Conservation (phyloP, 306 rosid genomes). For the Alnus glutinosa region DNA sequence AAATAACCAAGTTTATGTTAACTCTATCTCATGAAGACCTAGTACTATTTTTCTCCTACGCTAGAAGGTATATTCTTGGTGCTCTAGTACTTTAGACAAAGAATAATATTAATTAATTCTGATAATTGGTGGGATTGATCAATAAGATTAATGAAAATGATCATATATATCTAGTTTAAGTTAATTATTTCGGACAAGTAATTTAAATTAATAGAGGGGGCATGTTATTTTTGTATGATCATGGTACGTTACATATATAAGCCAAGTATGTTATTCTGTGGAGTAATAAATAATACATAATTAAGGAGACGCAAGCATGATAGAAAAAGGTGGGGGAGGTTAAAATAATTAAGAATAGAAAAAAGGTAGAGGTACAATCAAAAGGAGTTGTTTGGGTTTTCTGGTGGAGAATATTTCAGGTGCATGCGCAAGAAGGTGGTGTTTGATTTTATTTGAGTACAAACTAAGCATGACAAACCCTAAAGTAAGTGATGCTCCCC, state of each 20-base stretch:
- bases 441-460: conserved; percentile 69
- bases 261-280: conserved; percentile 72
- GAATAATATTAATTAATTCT: too few relatives aligned
- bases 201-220: too few relatives aligned
- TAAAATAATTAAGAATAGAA: conserved; percentile 40
- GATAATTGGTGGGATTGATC: too few relatives aligned
- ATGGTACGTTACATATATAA: conserved; percentile 48
- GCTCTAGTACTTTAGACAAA: too few relatives aligned
- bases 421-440: conserved; percentile 75
- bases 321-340: conserved; percentile 44
- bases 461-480: conserved; percentile 95
- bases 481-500: conserved; percentile 88
- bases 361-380: conserved; percentile 53
- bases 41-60: too few relatives aligned
- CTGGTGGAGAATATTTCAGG: conserved; percentile 80
- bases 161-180: too few relatives aligned
- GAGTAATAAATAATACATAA: conserved; percentile 13
- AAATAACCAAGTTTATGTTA: too few relatives aligned
- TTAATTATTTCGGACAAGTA: too few relatives aligned
- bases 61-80: too few relatives aligned
- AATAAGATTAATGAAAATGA: too few relatives aligned
- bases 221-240: background rate
- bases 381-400: conserved; percentile 56
- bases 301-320: conserved; percentile 60
- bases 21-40: background rate